phyloP scores from a whole-genome alignment of 768 basidiomycete species.

The Tylopilus sp. region DNA sequence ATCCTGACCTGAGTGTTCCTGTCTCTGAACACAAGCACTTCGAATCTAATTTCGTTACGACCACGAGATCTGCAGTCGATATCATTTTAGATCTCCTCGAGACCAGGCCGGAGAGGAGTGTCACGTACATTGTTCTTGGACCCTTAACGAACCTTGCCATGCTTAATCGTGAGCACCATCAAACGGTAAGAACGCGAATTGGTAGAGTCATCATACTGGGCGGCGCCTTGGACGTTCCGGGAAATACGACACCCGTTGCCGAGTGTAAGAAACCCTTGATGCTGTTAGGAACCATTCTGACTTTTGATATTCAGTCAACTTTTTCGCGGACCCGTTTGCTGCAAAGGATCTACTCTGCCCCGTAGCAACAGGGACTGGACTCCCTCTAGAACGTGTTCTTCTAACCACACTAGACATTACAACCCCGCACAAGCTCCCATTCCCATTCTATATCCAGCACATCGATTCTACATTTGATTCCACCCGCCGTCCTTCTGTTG shows the following conservation, averaged over 20 bases:
- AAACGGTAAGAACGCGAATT: conserved; percentile 52
- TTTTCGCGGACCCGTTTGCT: conserved; percentile 85
- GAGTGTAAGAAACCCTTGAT: conserved; percentile 59
- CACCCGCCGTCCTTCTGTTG: conserved; percentile 44
- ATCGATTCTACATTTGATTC: conserved; percentile 64
- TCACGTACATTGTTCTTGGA: conserved; percentile 73
- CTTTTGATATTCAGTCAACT: conserved; percentile 55
- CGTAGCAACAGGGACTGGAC: conserved; percentile 32
- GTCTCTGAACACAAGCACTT: conserved; percentile 12
- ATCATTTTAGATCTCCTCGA: conserved; percentile 55
- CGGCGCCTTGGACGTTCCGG: conserved; percentile 89
- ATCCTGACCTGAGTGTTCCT: conserved; percentile 56
- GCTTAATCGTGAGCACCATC: conserved; percentile 53
- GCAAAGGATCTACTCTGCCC: conserved; percentile 64
- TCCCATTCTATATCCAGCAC: conserved; percentile 51
- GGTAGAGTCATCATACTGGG: conserved; percentile 89
- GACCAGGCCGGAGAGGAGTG: conserved; percentile 44
- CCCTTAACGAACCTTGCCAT: conserved; percentile 79
- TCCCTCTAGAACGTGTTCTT: conserved; percentile 66
- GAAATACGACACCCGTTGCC: conserved; percentile 76
- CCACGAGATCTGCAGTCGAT: conserved; percentile 47
- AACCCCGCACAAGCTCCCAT: conserved; percentile 73
- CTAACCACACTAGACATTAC: conserved; percentile 82
- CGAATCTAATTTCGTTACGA: conserved; percentile 46
- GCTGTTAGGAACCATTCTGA: neutral